These are phyloP conservation scores for Grosmannia clavigera DNA, from an alignment of 2,329 filamentous ascomycete genomes.

Conservation along the genomic window DNA sequence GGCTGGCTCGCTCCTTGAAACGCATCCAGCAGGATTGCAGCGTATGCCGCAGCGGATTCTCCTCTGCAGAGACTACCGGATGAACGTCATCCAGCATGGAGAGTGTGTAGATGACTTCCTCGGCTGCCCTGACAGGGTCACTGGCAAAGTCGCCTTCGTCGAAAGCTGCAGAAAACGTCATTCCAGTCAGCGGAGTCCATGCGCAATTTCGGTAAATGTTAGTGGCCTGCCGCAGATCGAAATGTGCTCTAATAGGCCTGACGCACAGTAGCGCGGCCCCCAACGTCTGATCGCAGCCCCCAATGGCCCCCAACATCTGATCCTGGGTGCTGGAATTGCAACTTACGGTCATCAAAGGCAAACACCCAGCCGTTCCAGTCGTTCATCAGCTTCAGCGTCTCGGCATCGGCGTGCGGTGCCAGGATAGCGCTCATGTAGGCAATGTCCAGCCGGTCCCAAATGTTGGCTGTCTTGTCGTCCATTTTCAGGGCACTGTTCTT, in stretches of 20 bases:
- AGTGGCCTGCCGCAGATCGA: neutral
- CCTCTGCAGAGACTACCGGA: neutral
- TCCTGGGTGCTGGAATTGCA: too few species aligned
- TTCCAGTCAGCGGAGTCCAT: neutral
- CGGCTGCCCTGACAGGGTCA: neutral
- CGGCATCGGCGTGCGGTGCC: neutral
- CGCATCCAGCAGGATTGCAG: neutral
- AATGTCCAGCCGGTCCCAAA: neutral
- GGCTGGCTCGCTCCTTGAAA: neutral
- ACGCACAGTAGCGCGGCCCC: too few species aligned
- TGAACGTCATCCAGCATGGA: neutral
- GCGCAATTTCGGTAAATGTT: neutral
- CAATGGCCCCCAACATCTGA: neutral
- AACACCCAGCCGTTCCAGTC: constrained; percentile 1
- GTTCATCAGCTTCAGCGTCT: neutral
- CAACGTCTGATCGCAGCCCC: too few species aligned
- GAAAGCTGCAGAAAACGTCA: neutral
- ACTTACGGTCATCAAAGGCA: neutral
- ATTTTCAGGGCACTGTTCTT: neutral
- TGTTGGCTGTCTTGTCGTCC: neutral
- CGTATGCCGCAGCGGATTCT: neutral
- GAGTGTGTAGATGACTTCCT: constrained; percentile 1
- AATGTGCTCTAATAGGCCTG: neutral
- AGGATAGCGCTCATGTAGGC: constrained; percentile 1
- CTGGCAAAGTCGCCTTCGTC: neutral